Evolutionary conservation across 2,329 filamentous ascomycete species (phyloP).

Genomic region (Exophiala calicioides): DNA sequence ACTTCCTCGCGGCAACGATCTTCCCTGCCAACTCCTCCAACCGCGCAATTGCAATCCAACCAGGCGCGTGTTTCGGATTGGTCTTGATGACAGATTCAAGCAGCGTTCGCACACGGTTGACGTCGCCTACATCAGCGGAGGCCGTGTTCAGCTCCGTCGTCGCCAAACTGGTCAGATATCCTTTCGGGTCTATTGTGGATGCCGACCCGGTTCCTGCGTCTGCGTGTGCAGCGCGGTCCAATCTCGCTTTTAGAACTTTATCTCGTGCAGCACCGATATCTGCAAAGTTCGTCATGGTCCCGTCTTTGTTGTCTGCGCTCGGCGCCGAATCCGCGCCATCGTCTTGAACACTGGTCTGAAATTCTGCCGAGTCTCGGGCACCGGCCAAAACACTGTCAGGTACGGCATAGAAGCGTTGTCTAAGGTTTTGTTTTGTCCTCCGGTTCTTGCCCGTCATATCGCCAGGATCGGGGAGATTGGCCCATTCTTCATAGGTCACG

Average conservation of each 20-base stretch:
- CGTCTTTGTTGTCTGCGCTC: conserved; percentile 61
- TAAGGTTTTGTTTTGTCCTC: conserved; percentile 76
- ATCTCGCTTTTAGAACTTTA: conserved; percentile 89
- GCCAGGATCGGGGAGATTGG: conserved; percentile 89
- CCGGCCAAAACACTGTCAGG: conserved; percentile 93
- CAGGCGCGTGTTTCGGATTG: conserved; percentile 90
- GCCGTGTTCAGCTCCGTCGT: conserved; percentile 77
- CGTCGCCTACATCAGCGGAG: conserved; percentile 85
- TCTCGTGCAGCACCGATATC: conserved; percentile 95
- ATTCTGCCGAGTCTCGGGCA: conserved; percentile 74
- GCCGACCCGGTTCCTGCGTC: conserved; percentile 74
- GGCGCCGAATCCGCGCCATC: conserved; percentile 61
- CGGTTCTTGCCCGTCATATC: conserved; percentile 94
- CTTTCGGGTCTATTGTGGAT: conserved; percentile 90
- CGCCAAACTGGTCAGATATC: conserved; percentile 88
- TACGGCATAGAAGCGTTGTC: conserved; percentile 90
- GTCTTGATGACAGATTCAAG: conserved; percentile 97
- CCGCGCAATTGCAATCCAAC: conserved; percentile 92
- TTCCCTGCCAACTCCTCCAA: conserved; percentile 92
- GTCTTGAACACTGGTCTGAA: conserved; percentile 85
- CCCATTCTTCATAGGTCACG: conserved; percentile 95
- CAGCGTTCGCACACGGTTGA: conserved; percentile 87
- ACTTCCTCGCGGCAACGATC: conserved; percentile 80
- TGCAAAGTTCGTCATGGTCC: conserved; percentile 96
- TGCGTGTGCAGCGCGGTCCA: conserved; percentile 81